Evolutionary conservation across 129 eudicot genomes (phyloP).

Genomic region (Tanacetum coccineum): DNA sequence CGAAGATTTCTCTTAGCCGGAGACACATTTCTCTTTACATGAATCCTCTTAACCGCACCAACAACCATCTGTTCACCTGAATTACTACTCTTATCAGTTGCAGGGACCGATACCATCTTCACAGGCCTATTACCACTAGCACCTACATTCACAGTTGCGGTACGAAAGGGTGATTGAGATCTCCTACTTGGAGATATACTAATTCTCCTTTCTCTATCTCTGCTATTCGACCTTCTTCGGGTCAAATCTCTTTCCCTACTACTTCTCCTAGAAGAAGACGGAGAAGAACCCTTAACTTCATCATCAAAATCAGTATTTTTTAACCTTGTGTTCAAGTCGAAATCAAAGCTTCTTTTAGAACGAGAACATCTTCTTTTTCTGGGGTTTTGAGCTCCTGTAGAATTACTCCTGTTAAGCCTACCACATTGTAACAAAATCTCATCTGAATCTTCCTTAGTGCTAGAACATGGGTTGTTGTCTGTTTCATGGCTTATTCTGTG

Average conservation of each 20-base stretch:
- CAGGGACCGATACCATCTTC: constrained; percentile 96
- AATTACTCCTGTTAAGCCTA: constrained; percentile 75
- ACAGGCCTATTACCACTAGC: constrained; percentile 35
- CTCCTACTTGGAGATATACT: constrained; percentile 90
- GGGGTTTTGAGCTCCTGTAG: constrained; percentile 48
- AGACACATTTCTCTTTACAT: constrained; percentile 82
- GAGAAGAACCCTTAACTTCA: constrained; percentile 43
- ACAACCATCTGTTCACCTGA: constrained; percentile 20
- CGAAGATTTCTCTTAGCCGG: constrained; percentile 47
- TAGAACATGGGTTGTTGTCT: constrained; percentile 51
- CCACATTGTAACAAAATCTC: constrained; percentile 79
- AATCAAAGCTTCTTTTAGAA: constrained; percentile 58
- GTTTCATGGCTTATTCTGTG: constrained; percentile 69
- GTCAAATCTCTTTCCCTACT: constrained; percentile 25
- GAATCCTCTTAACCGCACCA: constrained; percentile 50
- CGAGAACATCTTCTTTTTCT: constrained; percentile 66
- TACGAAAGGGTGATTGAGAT: constrained; percentile 67
- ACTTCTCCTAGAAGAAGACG: constrained; percentile 41
- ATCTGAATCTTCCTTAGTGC: constrained; percentile 79
- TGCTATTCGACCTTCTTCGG: too few species aligned
- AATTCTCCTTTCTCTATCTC: constrained; percentile 84
- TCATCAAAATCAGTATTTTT: constrained; percentile 23
- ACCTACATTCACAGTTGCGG: neutral
- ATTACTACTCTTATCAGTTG: constrained; percentile 59
- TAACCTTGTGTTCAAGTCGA: constrained; percentile 20